Conservation (phyloP, 1,284 basidiomycete species). For the Ceratobasidium sp. region DNA sequence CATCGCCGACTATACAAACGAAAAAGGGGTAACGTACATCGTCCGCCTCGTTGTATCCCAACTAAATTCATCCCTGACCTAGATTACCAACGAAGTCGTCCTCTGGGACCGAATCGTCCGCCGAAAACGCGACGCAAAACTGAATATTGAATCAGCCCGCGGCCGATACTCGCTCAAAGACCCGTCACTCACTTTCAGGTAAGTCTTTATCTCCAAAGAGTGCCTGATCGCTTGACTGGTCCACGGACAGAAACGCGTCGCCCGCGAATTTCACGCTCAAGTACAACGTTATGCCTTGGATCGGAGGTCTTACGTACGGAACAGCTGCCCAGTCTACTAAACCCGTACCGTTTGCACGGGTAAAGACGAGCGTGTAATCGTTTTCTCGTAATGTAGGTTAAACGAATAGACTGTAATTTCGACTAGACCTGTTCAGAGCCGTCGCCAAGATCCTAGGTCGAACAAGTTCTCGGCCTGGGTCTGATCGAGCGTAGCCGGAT, state of each 20-base stretch:
- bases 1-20: slow-evolving; percentile 81
- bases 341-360: slow-evolving; percentile 66
- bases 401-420: not conserved
- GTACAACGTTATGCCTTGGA: slow-evolving; percentile 93
- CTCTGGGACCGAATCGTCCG: slow-evolving; percentile 93
- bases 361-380: slow-evolving; percentile 24
- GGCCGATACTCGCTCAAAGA: slow-evolving; percentile 91
- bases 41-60: not conserved
- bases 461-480: no score
- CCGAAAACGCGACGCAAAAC: slow-evolving; percentile 77
- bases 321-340: slow-evolving; percentile 74
- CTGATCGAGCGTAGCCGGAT: not conserved
- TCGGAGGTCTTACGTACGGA: slow-evolving; percentile 82
- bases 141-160: slow-evolving; percentile 71
- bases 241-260: slow-evolving; percentile 63
- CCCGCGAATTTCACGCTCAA: slow-evolving; percentile 81
- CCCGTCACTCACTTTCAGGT: slow-evolving; percentile 83
- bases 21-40: slow-evolving; percentile 70
- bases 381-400: not conserved
- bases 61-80: slow-evolving; percentile 28
- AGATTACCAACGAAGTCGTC: slow-evolving; percentile 86
- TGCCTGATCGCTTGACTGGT: not conserved
- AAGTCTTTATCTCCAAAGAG: slow-evolving; percentile 56
- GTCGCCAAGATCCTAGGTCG: not conserved
- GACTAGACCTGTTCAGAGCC: not conserved